Evolutionary conservation across 768 basidiomycete species (phyloP).

Genomic region (Amanita thiersii): DNA sequence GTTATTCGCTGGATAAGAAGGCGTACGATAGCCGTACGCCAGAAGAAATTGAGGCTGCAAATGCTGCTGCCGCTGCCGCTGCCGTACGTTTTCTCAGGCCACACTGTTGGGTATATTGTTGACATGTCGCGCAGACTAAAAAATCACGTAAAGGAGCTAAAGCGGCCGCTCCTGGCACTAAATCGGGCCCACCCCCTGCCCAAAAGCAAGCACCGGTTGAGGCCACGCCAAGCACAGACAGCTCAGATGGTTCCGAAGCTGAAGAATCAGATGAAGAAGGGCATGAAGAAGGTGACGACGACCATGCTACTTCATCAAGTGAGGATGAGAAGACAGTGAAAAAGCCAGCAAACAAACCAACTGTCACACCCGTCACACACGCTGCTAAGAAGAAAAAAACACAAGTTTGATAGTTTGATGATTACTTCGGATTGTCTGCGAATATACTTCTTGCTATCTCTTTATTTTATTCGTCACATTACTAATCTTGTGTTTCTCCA

Average conservation of each 20-base stretch:
- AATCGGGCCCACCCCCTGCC: constrained; percentile 15
- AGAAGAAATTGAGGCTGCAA: constrained; percentile 39
- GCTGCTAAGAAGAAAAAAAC: background rate
- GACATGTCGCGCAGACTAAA: constrained; percentile 20
- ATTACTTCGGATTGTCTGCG: background rate
- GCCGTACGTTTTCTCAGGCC: constrained; percentile 21
- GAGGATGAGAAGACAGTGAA: constrained; percentile 1
- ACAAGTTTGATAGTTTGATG: background rate
- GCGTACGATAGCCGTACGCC: constrained; percentile 53
- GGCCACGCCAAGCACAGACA: constrained; percentile 18
- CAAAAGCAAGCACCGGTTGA: constrained; percentile 13
- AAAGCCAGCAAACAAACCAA: background rate
- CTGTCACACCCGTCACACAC: constrained; percentile 6
- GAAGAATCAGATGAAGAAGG: constrained; percentile 29
- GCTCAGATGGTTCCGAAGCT: constrained; percentile 23
- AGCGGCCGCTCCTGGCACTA: constrained; percentile 16
- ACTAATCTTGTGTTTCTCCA: constrained; percentile 4
- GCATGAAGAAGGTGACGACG: constrained; percentile 22
- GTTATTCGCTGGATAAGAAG: constrained; percentile 55
- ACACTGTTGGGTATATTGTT: background rate
- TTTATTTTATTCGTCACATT: constrained; percentile 2
- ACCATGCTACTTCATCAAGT: constrained; percentile 14
- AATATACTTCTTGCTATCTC: background rate
- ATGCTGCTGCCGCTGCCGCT: constrained; percentile 31
- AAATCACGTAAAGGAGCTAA: constrained; percentile 18